Evolutionary conservation across 148 eudicot genomes (phyloP), one percentile per base, ranked within the genome.

Genomic region (Fagopyrum esculentum): DNA sequence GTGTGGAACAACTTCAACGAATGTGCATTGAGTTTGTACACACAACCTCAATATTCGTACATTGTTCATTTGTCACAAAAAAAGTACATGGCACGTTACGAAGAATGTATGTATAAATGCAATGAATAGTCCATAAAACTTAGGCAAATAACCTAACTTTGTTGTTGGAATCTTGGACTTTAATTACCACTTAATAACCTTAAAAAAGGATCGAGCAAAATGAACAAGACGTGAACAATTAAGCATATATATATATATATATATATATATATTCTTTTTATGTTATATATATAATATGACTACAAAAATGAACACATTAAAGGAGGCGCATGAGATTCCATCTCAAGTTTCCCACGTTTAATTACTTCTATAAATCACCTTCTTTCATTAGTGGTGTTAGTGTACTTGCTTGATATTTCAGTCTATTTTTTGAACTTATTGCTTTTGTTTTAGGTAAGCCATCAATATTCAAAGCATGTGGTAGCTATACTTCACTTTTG

Each of bases 91-190:
- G 26, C 26, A 22, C 26, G 26, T 22, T 22, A 22, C 26, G 26
- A 0, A 22, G 26, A 22, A 22, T 22, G 26, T 22, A 22, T 22
- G 26, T 22, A 22, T 22, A 61, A 15, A 61, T 61, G 15, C 29
- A 61, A 29, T 29, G 9, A 29, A 61, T 8, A 61, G 68, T 61
- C 68, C 68, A 61, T 10, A 26, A 29, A 61, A 61, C 43, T 61
- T 61, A 26, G 68, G 68, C 68, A 61, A 61, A 10, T 43, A 61
- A 29, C 68, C 68, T 61, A 26, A 61, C 68, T 61, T 26, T 61
- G 13, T 61, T 9, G 44, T 61, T 61, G 15, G 68, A 61, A 61
- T 43, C 68, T 9, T 61, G 44, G 43, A 61, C 68, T 26, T 61
- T 61, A 22, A 22, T 22, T 61, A 26, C 44, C 43, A 61, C 68